Percentiles rank a stretch among this genome's conserved stretches.
phyloP scores from a whole-genome alignment of 208 protist genomes.

The Porcisia deanei region DNA sequence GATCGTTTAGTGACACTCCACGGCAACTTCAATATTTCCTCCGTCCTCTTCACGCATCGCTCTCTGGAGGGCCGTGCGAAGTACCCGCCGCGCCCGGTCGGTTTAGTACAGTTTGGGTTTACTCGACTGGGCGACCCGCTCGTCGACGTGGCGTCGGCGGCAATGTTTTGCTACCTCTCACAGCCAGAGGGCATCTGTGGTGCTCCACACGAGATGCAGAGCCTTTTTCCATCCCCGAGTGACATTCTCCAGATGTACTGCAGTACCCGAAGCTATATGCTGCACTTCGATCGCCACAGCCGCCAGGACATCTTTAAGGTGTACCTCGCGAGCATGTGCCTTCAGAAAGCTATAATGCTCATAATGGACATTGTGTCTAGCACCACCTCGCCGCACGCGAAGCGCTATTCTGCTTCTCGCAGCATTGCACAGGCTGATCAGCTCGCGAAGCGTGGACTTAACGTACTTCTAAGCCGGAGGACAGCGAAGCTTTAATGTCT shows the following conservation, averaged over 20 bases:
- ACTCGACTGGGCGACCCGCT: constrained; percentile 63
- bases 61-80: constrained; percentile 74
- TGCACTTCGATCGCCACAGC: constrained; percentile 42
- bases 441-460: constrained; percentile 50
- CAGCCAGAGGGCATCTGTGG: constrained; percentile 61
- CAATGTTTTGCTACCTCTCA: constrained; percentile 48
- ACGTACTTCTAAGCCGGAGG: constrained; percentile 45
- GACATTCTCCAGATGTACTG: constrained; percentile 78
- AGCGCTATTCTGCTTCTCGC: constrained; percentile 28
- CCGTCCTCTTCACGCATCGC: constrained; percentile 66
- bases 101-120: constrained; percentile 55
- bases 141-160: constrained; percentile 62
- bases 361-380: constrained; percentile 33
- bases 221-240: constrained; percentile 53
- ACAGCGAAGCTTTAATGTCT: constrained; percentile 36
- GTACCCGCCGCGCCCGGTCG: constrained; percentile 63
- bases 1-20: constrained; percentile 58
- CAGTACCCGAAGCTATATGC: constrained; percentile 64
- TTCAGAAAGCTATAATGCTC: constrained; percentile 46
- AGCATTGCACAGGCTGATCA: constrained; percentile 62
- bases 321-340: constrained; percentile 63
- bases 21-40: constrained; percentile 60
- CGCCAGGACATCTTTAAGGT: constrained; percentile 78
- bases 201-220: constrained; percentile 38
- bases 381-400: neutral